Percentiles rank a stretch among this genome's conserved stretches.
phyloP scores from a whole-genome alignment of 140 eudicot genomes.

The Flaveria floridana region DNA sequence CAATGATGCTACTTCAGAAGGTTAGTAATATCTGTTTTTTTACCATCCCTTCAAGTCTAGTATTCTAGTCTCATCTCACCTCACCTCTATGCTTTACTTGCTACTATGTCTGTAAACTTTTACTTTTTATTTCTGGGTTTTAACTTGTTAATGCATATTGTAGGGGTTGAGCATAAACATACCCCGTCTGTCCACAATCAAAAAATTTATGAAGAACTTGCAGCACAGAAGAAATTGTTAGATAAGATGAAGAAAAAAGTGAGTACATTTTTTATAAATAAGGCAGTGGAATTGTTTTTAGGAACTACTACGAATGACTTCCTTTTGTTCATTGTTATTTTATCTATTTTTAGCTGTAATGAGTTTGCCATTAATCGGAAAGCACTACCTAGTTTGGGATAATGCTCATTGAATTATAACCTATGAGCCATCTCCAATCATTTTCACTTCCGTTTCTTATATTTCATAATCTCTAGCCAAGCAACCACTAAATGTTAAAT shows the following conservation, averaged over 20 bases:
- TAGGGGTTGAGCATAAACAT: conserved; percentile 41
- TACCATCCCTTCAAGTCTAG: not conserved
- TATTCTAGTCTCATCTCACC: not conserved
- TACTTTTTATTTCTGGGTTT: conserved; percentile 9
- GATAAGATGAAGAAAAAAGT: conserved; percentile 77
- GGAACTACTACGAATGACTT: not conserved
- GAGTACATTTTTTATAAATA: conserved; percentile 18
- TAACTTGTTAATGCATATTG: conserved; percentile 20
- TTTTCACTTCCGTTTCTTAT: not conserved
- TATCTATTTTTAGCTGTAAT: not conserved
- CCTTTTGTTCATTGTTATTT: not conserved
- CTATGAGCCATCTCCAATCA: not conserved
- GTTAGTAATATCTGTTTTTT: conserved; percentile 35
- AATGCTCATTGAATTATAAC: not conserved
- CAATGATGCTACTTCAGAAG: conserved; percentile 48
- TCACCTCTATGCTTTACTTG: not conserved
- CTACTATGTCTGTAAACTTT: not conserved
- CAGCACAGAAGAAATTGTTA: conserved; percentile 51
- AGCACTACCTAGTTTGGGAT: not conserved
- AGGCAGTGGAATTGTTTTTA: not conserved
- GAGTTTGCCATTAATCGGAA: not conserved
- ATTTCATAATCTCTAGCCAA: not conserved
- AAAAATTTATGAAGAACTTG: conserved; percentile 54
- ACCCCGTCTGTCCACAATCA: conserved; percentile 41
- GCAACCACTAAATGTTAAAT: not conserved